These are phyloP conservation scores for Juglanconis oblonga DNA, from an alignment of 2,329 filamentous ascomycete species.

Conservation along the genomic window DNA sequence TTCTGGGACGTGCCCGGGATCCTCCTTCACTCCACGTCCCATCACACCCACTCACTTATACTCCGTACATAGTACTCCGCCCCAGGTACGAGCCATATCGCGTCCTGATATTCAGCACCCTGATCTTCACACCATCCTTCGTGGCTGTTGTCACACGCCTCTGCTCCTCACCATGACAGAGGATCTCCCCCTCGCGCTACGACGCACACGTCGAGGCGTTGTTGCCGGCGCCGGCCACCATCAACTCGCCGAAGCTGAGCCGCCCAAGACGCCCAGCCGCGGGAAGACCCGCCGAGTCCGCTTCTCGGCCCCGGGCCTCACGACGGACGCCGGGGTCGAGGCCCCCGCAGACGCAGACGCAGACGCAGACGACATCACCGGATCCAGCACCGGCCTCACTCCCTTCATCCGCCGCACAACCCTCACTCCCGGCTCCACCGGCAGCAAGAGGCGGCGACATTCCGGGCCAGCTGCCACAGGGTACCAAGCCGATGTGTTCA, in stretches of 20 bases:
- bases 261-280: conserved; percentile 24
- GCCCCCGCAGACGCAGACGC: conserved; percentile 24
- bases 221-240: conserved; percentile 16
- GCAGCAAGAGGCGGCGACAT: conserved; percentile 40
- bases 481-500: conserved; percentile 1
- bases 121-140: neutral
- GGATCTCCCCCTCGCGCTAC: conserved; percentile 53
- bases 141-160: neutral
- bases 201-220: conserved; percentile 49
- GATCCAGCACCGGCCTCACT: conserved; percentile 50
- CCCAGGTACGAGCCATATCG: neutral
- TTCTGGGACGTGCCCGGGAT: neutral
- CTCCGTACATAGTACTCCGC: neutral
- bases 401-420: conserved; percentile 55
- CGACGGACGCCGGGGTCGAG: no score
- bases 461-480: conserved; percentile 37
- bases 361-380: conserved; percentile 14
- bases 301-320: conserved; percentile 56
- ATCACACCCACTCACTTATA: no score
- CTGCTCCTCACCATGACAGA: conserved; percentile 30
- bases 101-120: neutral
- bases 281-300: conserved; percentile 49
- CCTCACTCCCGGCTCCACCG: conserved; percentile 27
- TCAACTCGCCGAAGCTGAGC: conserved; percentile 20
- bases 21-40: neutral